These are phyloP conservation scores for Dothideomycetes sp. DNA, from an alignment of 2,329 filamentous ascomycete genomes.

Conservation along the genomic window DNA sequence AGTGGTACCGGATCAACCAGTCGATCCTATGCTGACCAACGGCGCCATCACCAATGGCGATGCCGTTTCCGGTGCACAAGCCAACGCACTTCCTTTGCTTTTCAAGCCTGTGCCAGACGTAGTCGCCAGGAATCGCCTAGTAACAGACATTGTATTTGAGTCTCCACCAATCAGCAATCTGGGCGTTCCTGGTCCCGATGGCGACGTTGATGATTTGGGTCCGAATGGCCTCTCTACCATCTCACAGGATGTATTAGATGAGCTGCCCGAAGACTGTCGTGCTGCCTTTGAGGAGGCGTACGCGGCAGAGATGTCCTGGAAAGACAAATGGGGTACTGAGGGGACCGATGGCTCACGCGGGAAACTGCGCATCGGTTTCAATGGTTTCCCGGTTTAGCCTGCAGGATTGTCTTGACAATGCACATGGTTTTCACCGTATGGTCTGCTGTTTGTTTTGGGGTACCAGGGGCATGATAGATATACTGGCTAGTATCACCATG, in stretches of 20 bases:
- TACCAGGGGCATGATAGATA: too few relatives aligned
- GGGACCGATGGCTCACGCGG: slow-evolving; percentile 38
- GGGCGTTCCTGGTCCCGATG: slow-evolving; percentile 49
- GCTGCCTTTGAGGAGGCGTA: slow-evolving; percentile 60
- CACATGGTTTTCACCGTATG: too few relatives aligned
- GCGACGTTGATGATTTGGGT: slow-evolving; percentile 36
- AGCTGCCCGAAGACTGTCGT: slow-evolving; percentile 60
- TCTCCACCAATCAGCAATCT: slow-evolving; percentile 47
- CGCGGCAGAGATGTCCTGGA: slow-evolving; percentile 59
- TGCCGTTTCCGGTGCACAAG: slow-evolving; percentile 9
- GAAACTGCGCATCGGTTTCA: slow-evolving; percentile 36
- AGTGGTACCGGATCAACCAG: neutral
- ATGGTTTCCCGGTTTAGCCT: slow-evolving; percentile 39
- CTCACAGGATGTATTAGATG: slow-evolving; percentile 51
- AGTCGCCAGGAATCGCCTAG: slow-evolving; percentile 50
- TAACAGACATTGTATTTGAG: slow-evolving; percentile 50
- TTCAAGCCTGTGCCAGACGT: slow-evolving; percentile 46
- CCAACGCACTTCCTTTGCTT: slow-evolving; percentile 19
- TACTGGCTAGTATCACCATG: too few relatives aligned
- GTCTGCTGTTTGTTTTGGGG: too few relatives aligned
- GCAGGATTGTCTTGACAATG: too few relatives aligned
- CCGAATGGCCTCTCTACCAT: slow-evolving; percentile 51
- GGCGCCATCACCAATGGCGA: slow-evolving; percentile 14
- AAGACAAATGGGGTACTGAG: slow-evolving; percentile 63
- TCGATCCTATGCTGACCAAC: slow-evolving; percentile 25